Base-by-base conservation (phyloP, 805 yeast species). In the Crinitomyces ghanaensis region DNA sequence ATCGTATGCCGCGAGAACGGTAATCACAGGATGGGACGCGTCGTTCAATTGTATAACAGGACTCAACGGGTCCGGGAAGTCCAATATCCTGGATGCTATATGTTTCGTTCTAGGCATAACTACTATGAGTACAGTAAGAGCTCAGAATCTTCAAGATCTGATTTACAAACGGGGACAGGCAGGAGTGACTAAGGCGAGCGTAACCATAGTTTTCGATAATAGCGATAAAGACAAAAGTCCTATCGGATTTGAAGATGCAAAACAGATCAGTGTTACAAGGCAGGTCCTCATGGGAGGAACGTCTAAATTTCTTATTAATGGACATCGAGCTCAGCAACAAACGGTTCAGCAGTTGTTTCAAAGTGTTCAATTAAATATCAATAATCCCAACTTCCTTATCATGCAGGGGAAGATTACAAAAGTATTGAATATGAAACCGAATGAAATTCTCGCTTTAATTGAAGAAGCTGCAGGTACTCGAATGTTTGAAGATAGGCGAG, bases 351-450 rank as follows among this genome's bases (percentile, higher is more conserved):
- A 79, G 46, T 59, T 93, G 33, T 86, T 93, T 54, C 97, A 88
- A 55, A 78, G 93, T 12, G 95, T 93, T 15, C 98, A 91, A 58
- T 68, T 91, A 41, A 91, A 91, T 52, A 88, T 91, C 55, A 91
- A 91, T 56, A 91, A 88, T 52, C 98, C 99, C 20, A 91, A 91
- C 54, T 91, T 91, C 58, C 67, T 91, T 46, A 91, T 91, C 50
- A 91, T 93, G 98, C 99, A 91, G 59, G 99, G 99, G 39, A 83
- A 85, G 53, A 91, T 93, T 59, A 93, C 98, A 21, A 88, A 91
- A 55, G 96, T 91, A 43, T 67, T 91, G 49, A 91, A 91, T 55
- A 91, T 91, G 97, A 84, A 82, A 48, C 93, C 98, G 1, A 63
- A 73, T 2, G 97, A 91, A 55, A 81, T 88, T 26, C 59, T 91